A percentile compares a stretch with the other conserved stretches of the same genome.
Conservation (phyloP, 148 eudicot species). For the Diospyros lotus region DNA sequence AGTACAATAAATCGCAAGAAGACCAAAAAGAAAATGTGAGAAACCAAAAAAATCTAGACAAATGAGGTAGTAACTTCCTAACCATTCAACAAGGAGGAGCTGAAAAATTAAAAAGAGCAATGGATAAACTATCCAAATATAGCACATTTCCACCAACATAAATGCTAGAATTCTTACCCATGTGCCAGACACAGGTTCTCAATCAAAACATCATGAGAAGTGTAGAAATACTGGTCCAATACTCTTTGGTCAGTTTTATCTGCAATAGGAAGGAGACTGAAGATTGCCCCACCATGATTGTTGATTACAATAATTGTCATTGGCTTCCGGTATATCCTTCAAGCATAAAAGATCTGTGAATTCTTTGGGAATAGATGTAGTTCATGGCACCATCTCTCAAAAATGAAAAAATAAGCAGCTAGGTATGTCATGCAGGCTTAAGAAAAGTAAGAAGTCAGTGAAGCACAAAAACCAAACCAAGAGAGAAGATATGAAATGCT, state of each 20-base stretch:
- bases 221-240: conserved; percentile 77
- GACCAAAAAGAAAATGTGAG: too few species aligned
- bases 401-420: not conserved
- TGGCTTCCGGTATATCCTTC: conserved; percentile 77
- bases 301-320: conserved; percentile 72
- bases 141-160: not conserved
- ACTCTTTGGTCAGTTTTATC: conserved; percentile 49
- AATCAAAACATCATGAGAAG: conserved; percentile 63
- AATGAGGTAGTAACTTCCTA: too few species aligned
- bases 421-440: not conserved
- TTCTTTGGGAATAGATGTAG: not conserved
- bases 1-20: too few species aligned
- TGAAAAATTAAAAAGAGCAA: too few species aligned
- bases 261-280: conserved; percentile 90
- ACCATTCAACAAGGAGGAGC: too few species aligned
- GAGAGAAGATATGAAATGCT: not conserved
- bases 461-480: not conserved
- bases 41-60: too few species aligned
- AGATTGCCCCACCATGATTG: conserved; percentile 97
- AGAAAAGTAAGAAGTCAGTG: not conserved
- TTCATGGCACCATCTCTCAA: conserved; percentile 5
- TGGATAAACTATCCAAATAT: not conserved
- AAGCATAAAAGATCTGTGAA: conserved; percentile 14
- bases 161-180: conserved; percentile 45
- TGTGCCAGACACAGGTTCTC: conserved; percentile 75